Percentiles rank a stretch among this genome's conserved stretches.
These are phyloP conservation scores for Aurifilum marmelostoma DNA, from an alignment of 2,329 filamentous ascomycete genomes.

Conservation along the genomic window DNA sequence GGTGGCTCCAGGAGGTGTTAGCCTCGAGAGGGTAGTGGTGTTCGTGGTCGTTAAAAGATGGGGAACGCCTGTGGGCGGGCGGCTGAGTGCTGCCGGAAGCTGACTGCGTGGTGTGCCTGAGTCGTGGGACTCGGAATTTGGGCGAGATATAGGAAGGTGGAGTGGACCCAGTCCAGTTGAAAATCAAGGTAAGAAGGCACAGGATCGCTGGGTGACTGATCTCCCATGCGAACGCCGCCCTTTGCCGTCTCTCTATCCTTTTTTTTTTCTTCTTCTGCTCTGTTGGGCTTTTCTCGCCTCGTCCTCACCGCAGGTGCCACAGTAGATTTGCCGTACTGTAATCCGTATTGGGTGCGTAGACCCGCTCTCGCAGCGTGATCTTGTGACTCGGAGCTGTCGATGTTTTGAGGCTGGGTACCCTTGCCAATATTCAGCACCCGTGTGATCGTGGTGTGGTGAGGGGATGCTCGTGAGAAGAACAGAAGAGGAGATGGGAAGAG, in stretches of 20 bases:
- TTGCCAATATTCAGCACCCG: not conserved
- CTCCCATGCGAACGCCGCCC: conserved; percentile 12
- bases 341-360: not conserved
- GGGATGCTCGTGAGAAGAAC: not conserved
- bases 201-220: conserved; percentile 11
- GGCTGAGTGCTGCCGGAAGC: conserved; percentile 7
- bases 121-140: conserved; percentile 30
- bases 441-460: not conserved
- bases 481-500: not conserved
- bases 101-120: conserved; percentile 27
- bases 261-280: not conserved
- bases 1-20: not conserved
- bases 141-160: conserved; percentile 25
- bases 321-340: not conserved
- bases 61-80: not conserved
- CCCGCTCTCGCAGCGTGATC: not conserved
- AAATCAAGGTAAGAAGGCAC: conserved; percentile 21
- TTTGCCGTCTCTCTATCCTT: not conserved
- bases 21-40: conserved; percentile 9
- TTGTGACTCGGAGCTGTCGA: not conserved
- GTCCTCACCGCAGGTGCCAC: conserved; percentile 2
- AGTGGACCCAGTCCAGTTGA: conserved; percentile 26
- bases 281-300: conserved; percentile 6
- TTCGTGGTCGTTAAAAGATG: conserved; percentile 13
- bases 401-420: not conserved